Evolutionary conservation across 2,329 filamentous ascomycete species (phyloP).

Genomic region (Simplicillium sp.): DNA sequence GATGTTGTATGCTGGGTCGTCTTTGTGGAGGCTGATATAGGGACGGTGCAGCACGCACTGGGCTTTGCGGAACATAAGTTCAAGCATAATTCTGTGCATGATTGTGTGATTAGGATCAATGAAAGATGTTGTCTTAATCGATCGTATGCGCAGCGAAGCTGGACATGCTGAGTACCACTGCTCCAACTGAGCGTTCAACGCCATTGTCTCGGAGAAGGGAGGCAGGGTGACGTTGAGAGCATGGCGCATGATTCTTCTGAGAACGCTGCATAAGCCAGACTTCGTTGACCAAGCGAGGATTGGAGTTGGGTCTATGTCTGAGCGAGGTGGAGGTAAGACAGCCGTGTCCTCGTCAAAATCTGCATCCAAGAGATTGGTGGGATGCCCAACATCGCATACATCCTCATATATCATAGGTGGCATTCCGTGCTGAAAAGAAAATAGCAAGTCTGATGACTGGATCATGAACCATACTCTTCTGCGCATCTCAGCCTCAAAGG

Average conservation of each 20-base stretch:
- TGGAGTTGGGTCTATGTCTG: conserved; percentile 31
- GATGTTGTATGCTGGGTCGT: conserved; percentile 23
- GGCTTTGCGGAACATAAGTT: conserved; percentile 37
- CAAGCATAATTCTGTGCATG: conserved; percentile 37
- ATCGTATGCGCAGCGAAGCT: conserved; percentile 26
- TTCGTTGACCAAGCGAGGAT: conserved; percentile 32
- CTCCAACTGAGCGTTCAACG: conserved; percentile 30
- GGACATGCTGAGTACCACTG: conserved; percentile 26
- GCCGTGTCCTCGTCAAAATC: conserved; percentile 39
- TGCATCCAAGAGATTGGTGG: conserved; percentile 36
- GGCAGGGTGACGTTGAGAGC: conserved; percentile 25
- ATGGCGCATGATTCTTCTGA: conserved; percentile 32
- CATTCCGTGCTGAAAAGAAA: conserved; percentile 43
- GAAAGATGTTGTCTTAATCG: conserved; percentile 31
- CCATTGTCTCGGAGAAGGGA: conserved; percentile 22
- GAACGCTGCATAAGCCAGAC: conserved; percentile 29
- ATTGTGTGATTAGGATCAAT: conserved; percentile 33
- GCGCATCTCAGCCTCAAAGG: conserved; percentile 42
- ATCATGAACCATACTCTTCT: conserved; percentile 38
- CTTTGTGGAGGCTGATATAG: conserved; percentile 30
- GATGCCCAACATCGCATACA: conserved; percentile 34
- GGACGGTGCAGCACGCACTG: conserved; percentile 40
- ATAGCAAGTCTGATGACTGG: conserved; percentile 35
- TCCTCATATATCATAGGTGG: conserved; percentile 38
- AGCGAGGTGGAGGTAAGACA: conserved; percentile 31